A percentile compares a stretch with the other conserved stretches of the same genome.
These are phyloP conservation scores for Ogataea philodendri DNA, from an alignment of 805 yeast genomes.

Conservation along the genomic window DNA sequence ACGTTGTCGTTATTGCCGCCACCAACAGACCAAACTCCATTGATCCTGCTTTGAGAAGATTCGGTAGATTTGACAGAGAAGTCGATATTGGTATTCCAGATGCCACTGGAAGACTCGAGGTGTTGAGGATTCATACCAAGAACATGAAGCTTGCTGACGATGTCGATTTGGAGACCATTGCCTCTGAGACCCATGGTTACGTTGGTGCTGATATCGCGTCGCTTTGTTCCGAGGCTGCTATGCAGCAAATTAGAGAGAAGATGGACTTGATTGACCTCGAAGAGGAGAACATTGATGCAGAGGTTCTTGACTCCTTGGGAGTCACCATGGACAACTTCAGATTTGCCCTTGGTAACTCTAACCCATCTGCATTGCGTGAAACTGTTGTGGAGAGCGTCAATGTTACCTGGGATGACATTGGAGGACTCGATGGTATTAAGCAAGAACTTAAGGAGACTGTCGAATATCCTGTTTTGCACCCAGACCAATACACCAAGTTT, in stretches of 20 bases:
- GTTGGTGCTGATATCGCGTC: conserved; percentile 99
- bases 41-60: conserved; percentile 82
- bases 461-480: conserved; percentile 97
- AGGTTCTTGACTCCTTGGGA: conserved; percentile 90
- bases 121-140: conserved; percentile 94
- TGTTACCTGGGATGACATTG: conserved; percentile 99
- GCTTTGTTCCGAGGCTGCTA: conserved; percentile 99
- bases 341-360: conserved; percentile 95
- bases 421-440: conserved; percentile 96
- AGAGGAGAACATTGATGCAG: conserved; percentile 96
- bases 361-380: conserved; percentile 98
- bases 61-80: conserved; percentile 84
- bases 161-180: conserved; percentile 93
- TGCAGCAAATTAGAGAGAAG: conserved; percentile 99
- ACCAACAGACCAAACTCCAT: conserved; percentile 85
- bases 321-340: conserved; percentile 99
- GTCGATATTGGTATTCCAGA: conserved; percentile 93
- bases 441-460: conserved; percentile 97
- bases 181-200: conserved; percentile 97
- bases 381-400: conserved; percentile 98
- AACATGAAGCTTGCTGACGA: conserved; percentile 96
- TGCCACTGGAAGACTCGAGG: conserved; percentile 97
- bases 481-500: conserved; percentile 97
- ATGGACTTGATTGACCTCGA: conserved; percentile 97
- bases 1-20: conserved; percentile 97